A percentile compares a stretch with the other conserved stretches of the same genome.
Evolutionary conservation across 108 stramenopile genomes (phyloP).

Genomic region (Cylindrotheca fusiformis): DNA sequence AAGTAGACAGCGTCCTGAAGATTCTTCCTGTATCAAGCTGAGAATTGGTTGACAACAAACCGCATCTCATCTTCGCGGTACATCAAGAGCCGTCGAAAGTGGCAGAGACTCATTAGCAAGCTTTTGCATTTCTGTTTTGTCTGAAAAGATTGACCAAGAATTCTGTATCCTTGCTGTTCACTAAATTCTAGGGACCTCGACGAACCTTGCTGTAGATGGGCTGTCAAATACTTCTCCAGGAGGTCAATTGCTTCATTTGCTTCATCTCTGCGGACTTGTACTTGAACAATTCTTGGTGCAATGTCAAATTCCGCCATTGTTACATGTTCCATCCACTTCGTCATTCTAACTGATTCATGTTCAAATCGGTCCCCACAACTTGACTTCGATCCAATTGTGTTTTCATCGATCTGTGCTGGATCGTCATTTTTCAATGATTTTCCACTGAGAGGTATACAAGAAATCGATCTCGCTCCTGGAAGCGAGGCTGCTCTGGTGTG

Average conservation of each 20-base stretch:
- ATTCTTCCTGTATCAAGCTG: background rate
- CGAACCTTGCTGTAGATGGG: conserved; percentile 3
- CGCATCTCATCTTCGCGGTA: conserved; percentile 14
- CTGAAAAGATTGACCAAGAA: conserved; percentile 1
- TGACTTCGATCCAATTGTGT: background rate
- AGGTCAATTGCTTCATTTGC: conserved; percentile 26
- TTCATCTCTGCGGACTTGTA: conserved; percentile 31
- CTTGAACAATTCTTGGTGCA: conserved; percentile 43
- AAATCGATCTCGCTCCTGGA: background rate
- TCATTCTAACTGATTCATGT: background rate
- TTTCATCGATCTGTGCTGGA: background rate
- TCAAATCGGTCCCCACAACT: background rate
- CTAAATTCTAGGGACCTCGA: conserved; percentile 14
- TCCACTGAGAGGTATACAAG: background rate
- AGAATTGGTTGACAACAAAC: conserved; percentile 16
- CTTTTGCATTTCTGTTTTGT: conserved; percentile 25
- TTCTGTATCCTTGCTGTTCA: conserved; percentile 18
- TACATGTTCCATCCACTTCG: conserved; percentile 15
- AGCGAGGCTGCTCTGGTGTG: background rate
- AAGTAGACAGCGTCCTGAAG: too few species aligned
- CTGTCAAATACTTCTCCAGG: conserved; percentile 7
- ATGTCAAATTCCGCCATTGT: conserved; percentile 42
- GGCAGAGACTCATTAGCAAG: conserved; percentile 45
- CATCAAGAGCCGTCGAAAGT: conserved; percentile 45
- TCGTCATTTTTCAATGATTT: conserved; percentile 4